phyloP scores from a whole-genome alignment of 2,329 filamentous ascomycete genomes.

The Stemphylium lycopersici region DNA sequence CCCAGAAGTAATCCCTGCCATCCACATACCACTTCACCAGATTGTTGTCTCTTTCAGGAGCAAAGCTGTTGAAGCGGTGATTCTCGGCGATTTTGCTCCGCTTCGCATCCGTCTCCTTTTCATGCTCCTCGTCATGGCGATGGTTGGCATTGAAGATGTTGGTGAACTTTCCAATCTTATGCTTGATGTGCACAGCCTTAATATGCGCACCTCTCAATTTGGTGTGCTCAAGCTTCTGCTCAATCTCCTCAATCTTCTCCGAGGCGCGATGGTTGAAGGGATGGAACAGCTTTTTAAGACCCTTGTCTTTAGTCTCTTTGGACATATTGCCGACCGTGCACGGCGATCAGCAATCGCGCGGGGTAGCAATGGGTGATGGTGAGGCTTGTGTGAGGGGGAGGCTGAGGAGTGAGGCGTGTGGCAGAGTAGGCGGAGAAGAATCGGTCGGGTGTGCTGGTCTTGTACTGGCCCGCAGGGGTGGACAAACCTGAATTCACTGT shows the following conservation, averaged over 20 bases:
- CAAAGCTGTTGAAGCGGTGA: conserved; percentile 88
- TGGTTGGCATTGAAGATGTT: conserved; percentile 84
- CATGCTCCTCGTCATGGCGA: conserved; percentile 92
- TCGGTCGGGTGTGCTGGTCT: conserved; percentile 23
- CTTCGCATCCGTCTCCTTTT: conserved; percentile 82
- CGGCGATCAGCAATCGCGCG: conserved; percentile 14
- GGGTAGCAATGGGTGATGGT: conserved; percentile 11
- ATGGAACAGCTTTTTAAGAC: conserved; percentile 47
- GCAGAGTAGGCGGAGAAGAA: conserved; percentile 15
- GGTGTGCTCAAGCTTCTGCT: conserved; percentile 55
- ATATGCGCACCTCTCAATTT: conserved; percentile 58
- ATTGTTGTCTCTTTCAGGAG: conserved; percentile 84
- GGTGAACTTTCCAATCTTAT: conserved; percentile 68
- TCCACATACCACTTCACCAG: conserved; percentile 97
- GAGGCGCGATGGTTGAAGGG: conserved; percentile 43
- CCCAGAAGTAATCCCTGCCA: conserved; percentile 91
- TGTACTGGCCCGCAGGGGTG: conserved; percentile 21
- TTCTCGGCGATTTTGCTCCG: conserved; percentile 72
- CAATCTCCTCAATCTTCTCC: conserved; percentile 41
- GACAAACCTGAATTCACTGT: conserved; percentile 35
- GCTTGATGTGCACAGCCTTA: conserved; percentile 63
- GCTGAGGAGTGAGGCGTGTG: conserved; percentile 28
- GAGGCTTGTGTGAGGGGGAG: conserved; percentile 19
- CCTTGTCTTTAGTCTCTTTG: conserved; percentile 31
- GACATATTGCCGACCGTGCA: conserved; percentile 27